These are phyloP conservation scores for Gentiana macrophylla DNA, from an alignment of 257 asterid species.

Conservation along the genomic window DNA sequence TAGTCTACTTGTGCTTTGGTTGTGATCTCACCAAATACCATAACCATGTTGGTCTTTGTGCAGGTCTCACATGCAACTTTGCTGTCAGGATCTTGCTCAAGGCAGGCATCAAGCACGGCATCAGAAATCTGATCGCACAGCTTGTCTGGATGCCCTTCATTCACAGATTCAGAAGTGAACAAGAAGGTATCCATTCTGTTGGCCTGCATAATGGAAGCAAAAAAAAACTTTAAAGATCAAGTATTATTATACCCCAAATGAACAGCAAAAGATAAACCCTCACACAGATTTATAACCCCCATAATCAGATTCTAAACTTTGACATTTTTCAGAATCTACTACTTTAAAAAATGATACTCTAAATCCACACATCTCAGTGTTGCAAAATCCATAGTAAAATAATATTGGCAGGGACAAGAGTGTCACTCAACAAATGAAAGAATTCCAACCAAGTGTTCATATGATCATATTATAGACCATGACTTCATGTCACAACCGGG, in stretches of 20 bases:
- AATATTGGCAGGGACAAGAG: too few species aligned
- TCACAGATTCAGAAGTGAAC: conserved; percentile 57
- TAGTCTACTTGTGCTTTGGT: conserved; percentile 49
- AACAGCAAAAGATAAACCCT: neutral
- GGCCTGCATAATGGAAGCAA: conserved; percentile 13
- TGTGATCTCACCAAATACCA: conserved; percentile 55
- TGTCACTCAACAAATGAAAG: too few species aligned
- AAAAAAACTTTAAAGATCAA: neutral
- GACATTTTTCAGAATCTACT: neutral
- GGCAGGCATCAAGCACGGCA: conserved; percentile 58
- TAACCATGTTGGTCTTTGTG: conserved; percentile 56
- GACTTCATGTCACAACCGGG: too few species aligned
- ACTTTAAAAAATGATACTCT: neutral
- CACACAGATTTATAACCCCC: too few species aligned
- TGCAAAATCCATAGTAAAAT: neutral
- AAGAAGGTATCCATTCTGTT: conserved; percentile 45
- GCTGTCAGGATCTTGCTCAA: conserved; percentile 56
- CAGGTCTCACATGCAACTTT: conserved; percentile 58
- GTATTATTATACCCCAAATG: neutral
- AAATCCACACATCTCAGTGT: neutral
- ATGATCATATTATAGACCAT: too few species aligned
- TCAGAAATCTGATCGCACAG: conserved; percentile 62
- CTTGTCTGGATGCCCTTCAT: conserved; percentile 66
- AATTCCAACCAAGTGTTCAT: too few species aligned
- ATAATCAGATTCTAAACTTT: neutral